A percentile compares a stretch with the other conserved stretches of the same genome.
phyloP scores from a whole-genome alignment of 805 yeast genomes.

The Metschnikowia bowlesiae region DNA sequence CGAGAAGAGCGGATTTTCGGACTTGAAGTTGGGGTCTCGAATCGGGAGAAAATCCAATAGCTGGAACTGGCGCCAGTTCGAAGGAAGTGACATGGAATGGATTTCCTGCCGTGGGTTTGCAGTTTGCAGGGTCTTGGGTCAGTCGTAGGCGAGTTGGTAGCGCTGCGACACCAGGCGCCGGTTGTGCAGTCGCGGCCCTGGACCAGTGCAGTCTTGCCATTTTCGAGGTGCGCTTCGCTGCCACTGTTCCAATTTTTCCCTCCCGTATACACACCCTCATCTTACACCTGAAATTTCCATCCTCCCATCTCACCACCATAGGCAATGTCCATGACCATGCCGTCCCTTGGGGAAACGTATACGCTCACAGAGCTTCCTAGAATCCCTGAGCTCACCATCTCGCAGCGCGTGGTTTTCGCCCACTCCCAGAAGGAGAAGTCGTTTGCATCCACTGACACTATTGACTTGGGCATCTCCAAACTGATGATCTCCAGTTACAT shows the following conservation, averaged over 20 bases:
- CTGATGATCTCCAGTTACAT: slow-evolving; percentile 49
- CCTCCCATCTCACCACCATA: neutral
- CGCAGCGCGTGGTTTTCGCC: slow-evolving; percentile 16
- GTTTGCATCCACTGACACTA: slow-evolving; percentile 21
- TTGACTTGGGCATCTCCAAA: slow-evolving; percentile 53
- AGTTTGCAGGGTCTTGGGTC: neutral
- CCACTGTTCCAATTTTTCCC: slow-evolving; percentile 4
- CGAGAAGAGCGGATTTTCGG: slow-evolving; percentile 65
- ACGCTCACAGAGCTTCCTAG: slow-evolving; percentile 20
- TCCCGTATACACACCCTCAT: slow-evolving; percentile 4
- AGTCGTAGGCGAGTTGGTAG: neutral
- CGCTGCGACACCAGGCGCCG: neutral
- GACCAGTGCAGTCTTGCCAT: neutral
- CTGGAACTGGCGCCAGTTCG: slow-evolving; percentile 74
- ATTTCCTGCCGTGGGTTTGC: neutral
- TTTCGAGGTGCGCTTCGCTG: neutral
- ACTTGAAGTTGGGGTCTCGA: slow-evolving; percentile 70
- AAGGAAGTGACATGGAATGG: slow-evolving; percentile 17
- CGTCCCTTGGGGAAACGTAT: slow-evolving; percentile 17
- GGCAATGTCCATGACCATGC: slow-evolving; percentile 11
- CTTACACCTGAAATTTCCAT: slow-evolving; percentile 1
- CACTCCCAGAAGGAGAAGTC: slow-evolving; percentile 11
- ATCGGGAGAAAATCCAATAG: slow-evolving; percentile 82
- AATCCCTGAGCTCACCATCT: slow-evolving; percentile 15
- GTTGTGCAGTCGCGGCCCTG: neutral